Conservation (phyloP, 352 stramenopile species). For the Peronospora destructor region DNA sequence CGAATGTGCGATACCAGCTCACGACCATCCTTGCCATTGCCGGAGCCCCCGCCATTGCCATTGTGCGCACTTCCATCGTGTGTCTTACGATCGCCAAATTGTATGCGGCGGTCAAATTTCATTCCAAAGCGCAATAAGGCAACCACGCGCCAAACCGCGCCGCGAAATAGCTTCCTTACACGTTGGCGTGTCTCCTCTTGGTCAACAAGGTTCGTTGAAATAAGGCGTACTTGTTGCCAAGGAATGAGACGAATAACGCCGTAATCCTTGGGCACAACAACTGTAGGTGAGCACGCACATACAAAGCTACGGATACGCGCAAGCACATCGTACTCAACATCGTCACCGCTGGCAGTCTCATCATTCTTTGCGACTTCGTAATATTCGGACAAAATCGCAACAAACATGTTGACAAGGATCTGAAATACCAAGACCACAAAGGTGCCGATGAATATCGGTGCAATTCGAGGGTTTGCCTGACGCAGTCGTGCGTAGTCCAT, state of each 20-base stretch:
- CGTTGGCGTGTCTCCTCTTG: constrained; percentile 78
- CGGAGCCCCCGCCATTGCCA: constrained; percentile 6
- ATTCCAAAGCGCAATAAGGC: constrained; percentile 78
- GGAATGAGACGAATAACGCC: constrained; percentile 69
- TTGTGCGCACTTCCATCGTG: constrained; percentile 19
- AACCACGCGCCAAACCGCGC: constrained; percentile 84
- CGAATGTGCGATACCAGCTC: constrained; percentile 68
- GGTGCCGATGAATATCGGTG: constrained; percentile 75
- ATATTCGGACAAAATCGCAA: constrained; percentile 84
- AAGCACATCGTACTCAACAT: constrained; percentile 85
- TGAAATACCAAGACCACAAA: constrained; percentile 85
- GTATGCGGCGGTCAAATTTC: constrained; percentile 82
- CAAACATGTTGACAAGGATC: constrained; percentile 88
- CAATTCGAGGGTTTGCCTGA: constrained; percentile 73
- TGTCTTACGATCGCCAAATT: constrained; percentile 59
- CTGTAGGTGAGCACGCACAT: constrained; percentile 63
- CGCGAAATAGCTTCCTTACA: constrained; percentile 74
- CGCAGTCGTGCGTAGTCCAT: constrained; percentile 72
- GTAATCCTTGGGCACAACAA: constrained; percentile 66
- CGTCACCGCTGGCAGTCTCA: constrained; percentile 50
- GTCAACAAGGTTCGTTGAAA: constrained; percentile 84
- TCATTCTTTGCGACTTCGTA: constrained; percentile 79
- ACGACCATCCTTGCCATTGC: constrained; percentile 30
- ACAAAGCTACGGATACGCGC: constrained; percentile 73
- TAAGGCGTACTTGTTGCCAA: constrained; percentile 70